Evolutionary conservation across 257 asterid genomes (phyloP).

Genomic region (Scutellaria baicalensis): DNA sequence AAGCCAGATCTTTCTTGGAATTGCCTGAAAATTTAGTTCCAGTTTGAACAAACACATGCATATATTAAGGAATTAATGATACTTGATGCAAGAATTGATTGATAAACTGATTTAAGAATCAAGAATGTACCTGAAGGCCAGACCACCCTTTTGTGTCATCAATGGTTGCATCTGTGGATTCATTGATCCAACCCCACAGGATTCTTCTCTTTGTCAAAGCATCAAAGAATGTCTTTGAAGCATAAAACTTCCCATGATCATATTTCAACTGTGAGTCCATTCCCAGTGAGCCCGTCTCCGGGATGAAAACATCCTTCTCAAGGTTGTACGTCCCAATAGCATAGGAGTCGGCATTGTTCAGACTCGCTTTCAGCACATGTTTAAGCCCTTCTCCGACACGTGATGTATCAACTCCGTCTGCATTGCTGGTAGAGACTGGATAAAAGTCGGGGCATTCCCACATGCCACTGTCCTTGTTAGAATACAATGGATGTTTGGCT

Average conservation of each 20-base stretch:
- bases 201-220: conserved; percentile 13
- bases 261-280: conserved; percentile 4
- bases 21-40: background rate
- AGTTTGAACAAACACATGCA: background rate
- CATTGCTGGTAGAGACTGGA: conserved; percentile 4
- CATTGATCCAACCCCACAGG: conserved; percentile 24
- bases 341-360: conserved; percentile 10
- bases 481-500: conserved; percentile 4
- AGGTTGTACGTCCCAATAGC: conserved; percentile 17
- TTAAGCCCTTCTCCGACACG: conserved; percentile 9
- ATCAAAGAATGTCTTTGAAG: conserved; percentile 24
- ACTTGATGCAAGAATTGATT: background rate
- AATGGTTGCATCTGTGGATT: background rate
- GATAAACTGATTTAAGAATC: background rate
- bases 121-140: conserved; percentile 8
- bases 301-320: conserved; percentile 12
- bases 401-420: conserved; percentile 14
- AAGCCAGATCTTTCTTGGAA: conserved; percentile 20
- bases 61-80: background rate
- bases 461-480: conserved; percentile 15
- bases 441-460: conserved; percentile 22
- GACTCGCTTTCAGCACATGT: conserved; percentile 21
- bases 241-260: conserved; percentile 25
- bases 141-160: conserved; percentile 11
- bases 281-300: conserved; percentile 10